Evolutionary conservation across 805 yeast species (phyloP), one percentile per base, ranked within the genome.

Genomic region (Phaffomyces thermotolerans): DNA sequence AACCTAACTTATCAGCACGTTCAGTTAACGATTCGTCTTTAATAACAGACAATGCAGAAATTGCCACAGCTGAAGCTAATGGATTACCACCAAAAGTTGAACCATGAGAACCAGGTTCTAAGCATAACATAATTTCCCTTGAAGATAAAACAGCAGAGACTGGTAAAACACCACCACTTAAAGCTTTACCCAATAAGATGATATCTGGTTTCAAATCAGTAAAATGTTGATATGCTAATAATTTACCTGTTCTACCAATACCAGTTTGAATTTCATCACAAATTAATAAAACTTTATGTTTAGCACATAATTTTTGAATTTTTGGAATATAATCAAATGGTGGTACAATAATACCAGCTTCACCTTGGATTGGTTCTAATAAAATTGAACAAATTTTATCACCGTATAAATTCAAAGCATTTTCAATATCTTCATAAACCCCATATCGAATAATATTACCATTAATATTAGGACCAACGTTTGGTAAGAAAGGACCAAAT

Each of bases 61-160:
- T 80, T 48, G 97, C 93, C 18, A 88, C 96, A 44, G 87, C 76
- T 52, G 95, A 87, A 20, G 95, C 91, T 62, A 91, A 75, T 52
- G 98, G 96, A 69, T 89, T 91, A 65, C 98, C 98, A 66, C 98
- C 98, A 63, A 86, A 91, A 20, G 98, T 91, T 25, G 97, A 90
- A 41, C 98, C 98, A 67, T 91, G 98, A 29, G 96, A 86, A 43
- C 98, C 98, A 24, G 97, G 95, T 50, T 85, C 87, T 54, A 91
- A 75, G 51, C 87, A 79, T 52, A 81, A 75, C 96, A 91, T 85
- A 62, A 91, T 84, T 47, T 88, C 95, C 55, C 71, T 78, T n/a
- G 95, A 85, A 2, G 96, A 84, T 51, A 91, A 72, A 15, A 89
- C 96, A 25, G 95, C 93, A 37, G 95, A 83, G 14, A 89, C 95